A percentile compares a stretch with the other conserved stretches of the same genome.
These are phyloP conservation scores for Debaryomyces maramus DNA, from an alignment of 805 yeast genomes.

Conservation along the genomic window DNA sequence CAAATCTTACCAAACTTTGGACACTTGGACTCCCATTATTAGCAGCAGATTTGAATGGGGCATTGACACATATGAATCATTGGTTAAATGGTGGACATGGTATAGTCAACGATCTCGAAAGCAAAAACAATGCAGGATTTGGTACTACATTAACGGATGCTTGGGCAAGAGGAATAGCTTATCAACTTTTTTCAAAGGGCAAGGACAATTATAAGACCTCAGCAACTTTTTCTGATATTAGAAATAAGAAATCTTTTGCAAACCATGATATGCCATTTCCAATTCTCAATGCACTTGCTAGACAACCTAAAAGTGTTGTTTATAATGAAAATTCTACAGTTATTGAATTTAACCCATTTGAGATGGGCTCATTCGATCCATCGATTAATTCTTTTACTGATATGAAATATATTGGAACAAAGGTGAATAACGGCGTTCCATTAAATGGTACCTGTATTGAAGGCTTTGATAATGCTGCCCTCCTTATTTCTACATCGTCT, in stretches of 20 bases:
- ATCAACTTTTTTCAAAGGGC: slow-evolving; percentile 52
- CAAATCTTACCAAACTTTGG: slow-evolving; percentile 22
- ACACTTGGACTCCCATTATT: slow-evolving; percentile 21
- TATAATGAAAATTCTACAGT: slow-evolving; percentile 39
- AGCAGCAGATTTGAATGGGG: slow-evolving; percentile 22
- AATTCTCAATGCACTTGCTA: slow-evolving; percentile 34
- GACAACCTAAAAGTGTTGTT: slow-evolving; percentile 31
- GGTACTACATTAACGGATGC: slow-evolving; percentile 68
- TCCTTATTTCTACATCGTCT: slow-evolving; percentile 39
- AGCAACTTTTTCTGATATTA: slow-evolving; percentile 35
- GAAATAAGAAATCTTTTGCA: slow-evolving; percentile 24
- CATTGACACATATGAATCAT: slow-evolving; percentile 29
- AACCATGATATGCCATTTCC: slow-evolving; percentile 45
- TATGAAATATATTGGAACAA: slow-evolving; percentile 36
- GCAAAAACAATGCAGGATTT: slow-evolving; percentile 57
- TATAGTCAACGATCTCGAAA: slow-evolving; percentile 52
- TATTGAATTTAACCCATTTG: slow-evolving; percentile 42
- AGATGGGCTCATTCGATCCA: slow-evolving; percentile 43
- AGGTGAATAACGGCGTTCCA: slow-evolving; percentile 32
- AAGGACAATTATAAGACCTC: slow-evolving; percentile 22
- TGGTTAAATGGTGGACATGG: slow-evolving; percentile 37
- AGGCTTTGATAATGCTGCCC: slow-evolving; percentile 43
- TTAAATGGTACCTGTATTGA: slow-evolving; percentile 23
- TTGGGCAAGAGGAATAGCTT: slow-evolving; percentile 77
- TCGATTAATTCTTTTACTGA: slow-evolving; percentile 40